Evolutionary conservation across 352 stramenopile species (phyloP).

Genomic region (Stephanocyclus meneghinianus): DNA sequence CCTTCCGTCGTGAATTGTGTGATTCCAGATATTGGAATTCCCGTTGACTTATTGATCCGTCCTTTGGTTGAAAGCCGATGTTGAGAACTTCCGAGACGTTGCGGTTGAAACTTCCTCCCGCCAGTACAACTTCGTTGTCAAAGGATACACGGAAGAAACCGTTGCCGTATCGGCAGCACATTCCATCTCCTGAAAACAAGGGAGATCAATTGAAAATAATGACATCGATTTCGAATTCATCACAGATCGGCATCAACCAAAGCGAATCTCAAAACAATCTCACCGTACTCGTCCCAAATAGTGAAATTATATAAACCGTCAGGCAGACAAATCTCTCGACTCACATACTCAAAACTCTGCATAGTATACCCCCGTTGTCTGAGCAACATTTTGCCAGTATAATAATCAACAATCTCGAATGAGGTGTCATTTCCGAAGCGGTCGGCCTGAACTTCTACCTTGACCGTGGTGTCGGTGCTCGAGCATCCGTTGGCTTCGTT

Average conservation of each 20-base stretch:
- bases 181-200: conserved; percentile 5
- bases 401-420: conserved; percentile 15
- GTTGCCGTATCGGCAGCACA: conserved; percentile 27
- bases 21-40: conserved; percentile 7
- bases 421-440: conserved; percentile 11
- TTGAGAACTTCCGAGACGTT: conserved; percentile 16
- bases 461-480: conserved; percentile 5
- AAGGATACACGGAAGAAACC: conserved; percentile 22
- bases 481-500: neutral
- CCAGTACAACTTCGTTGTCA: conserved; percentile 4
- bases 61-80: conserved; percentile 1
- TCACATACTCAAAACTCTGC: neutral
- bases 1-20: conserved; percentile 15
- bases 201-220: neutral
- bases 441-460: conserved; percentile 13
- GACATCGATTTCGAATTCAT: neutral
- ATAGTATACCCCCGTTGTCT: conserved; percentile 2
- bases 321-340: conserved; percentile 15
- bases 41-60: neutral
- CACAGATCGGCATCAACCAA: neutral
- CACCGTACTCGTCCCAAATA: conserved; percentile 19
- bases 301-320: conserved; percentile 27
- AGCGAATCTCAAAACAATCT: neutral
- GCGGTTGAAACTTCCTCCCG: conserved; percentile 10
- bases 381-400: conserved; percentile 3